Evolutionary conservation across 2,329 filamentous ascomycete genomes (phyloP).

Genomic region (Clarireedia paspali): DNA sequence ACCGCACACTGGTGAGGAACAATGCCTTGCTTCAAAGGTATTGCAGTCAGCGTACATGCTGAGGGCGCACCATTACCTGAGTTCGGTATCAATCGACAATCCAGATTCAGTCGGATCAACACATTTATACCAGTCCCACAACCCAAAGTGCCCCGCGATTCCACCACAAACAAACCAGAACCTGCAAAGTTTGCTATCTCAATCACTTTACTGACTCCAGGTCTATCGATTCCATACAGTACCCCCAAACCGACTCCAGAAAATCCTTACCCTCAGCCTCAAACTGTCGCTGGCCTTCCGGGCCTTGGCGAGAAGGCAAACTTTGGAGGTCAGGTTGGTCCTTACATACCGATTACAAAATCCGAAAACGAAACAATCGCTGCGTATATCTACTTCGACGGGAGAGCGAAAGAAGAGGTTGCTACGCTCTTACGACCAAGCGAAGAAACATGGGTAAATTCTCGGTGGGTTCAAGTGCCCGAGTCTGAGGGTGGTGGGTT

Average conservation of each 20-base stretch:
- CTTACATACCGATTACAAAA: slow-evolving; percentile 87
- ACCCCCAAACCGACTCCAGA: slow-evolving; percentile 70
- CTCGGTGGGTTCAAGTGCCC: slow-evolving; percentile 91
- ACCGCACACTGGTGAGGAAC: slow-evolving; percentile 12
- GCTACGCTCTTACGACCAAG: slow-evolving; percentile 85
- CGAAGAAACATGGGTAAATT: slow-evolving; percentile 99
- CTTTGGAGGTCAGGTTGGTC: slow-evolving; percentile 54
- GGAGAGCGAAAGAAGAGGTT: slow-evolving; percentile 90
- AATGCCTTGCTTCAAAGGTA: slow-evolving; percentile 98
- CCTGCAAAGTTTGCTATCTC: slow-evolving; percentile 96
- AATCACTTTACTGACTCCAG: slow-evolving; percentile 87
- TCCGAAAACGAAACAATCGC: slow-evolving; percentile 96
- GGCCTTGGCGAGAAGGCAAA: slow-evolving; percentile 45
- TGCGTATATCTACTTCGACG: slow-evolving; percentile 98
- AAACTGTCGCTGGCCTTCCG: slow-evolving; percentile 67
- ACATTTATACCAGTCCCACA: slow-evolving; percentile 95
- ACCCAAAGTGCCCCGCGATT: slow-evolving; percentile 61
- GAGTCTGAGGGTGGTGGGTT: slow-evolving; percentile 86
- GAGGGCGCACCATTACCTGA: slow-evolving; percentile 76
- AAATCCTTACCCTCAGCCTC: slow-evolving; percentile 73
- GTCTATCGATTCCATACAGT: slow-evolving; percentile 85
- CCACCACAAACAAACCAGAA: slow-evolving; percentile 67
- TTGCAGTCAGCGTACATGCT: slow-evolving; percentile 93
- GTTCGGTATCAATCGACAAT: slow-evolving; percentile 91
- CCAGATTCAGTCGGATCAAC: slow-evolving; percentile 83